Evolutionary conservation across 2,329 filamentous ascomycete genomes (phyloP).

Genomic region (Alternaria arborescens): DNA sequence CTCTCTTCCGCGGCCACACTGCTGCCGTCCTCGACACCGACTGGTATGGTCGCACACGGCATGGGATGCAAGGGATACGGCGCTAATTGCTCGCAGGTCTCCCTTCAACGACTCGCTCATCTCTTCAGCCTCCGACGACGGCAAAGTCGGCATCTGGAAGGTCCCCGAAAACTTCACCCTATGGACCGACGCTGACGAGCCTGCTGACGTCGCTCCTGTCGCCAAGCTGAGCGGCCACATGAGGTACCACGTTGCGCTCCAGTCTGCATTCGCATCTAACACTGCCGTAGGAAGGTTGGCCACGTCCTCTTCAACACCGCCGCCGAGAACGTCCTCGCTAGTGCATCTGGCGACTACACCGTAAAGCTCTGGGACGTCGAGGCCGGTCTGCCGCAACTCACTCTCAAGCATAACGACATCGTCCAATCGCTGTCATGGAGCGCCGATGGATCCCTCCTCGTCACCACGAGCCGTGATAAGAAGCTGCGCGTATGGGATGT

Average conservation of each 20-base stretch:
- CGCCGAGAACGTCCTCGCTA: conserved; percentile 93
- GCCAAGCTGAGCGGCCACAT: conserved; percentile 87
- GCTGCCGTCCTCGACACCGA: conserved; percentile 96
- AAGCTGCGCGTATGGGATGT: conserved; percentile 98
- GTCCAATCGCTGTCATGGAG: conserved; percentile 97
- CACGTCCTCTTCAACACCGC: conserved; percentile 98
- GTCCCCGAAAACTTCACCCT: conserved; percentile 89
- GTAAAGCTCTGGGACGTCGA: conserved; percentile 96
- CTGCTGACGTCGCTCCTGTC: conserved; percentile 80
- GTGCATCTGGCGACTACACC: conserved; percentile 91
- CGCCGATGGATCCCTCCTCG: conserved; percentile 83
- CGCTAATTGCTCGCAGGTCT: conserved; percentile 67
- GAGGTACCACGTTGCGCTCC: conserved; percentile 63
- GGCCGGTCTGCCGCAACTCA: conserved; percentile 76
- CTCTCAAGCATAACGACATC: conserved; percentile 87
- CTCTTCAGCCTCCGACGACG: conserved; percentile 94
- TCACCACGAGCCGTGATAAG: conserved; percentile 96
- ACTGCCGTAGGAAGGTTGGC: conserved; percentile 80
- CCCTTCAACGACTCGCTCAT: conserved; percentile 95
- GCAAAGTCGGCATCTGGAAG: conserved; percentile 96
- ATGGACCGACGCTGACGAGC: conserved; percentile 82
- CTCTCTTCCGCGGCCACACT: conserved; percentile 95
- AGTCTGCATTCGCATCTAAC: conserved; percentile 23
- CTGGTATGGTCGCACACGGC: conserved; percentile 66
- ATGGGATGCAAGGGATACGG: neutral